Evolutionary conservation across 345 rosid species (phyloP).

Genomic region (Eucalyptus marginata): DNA sequence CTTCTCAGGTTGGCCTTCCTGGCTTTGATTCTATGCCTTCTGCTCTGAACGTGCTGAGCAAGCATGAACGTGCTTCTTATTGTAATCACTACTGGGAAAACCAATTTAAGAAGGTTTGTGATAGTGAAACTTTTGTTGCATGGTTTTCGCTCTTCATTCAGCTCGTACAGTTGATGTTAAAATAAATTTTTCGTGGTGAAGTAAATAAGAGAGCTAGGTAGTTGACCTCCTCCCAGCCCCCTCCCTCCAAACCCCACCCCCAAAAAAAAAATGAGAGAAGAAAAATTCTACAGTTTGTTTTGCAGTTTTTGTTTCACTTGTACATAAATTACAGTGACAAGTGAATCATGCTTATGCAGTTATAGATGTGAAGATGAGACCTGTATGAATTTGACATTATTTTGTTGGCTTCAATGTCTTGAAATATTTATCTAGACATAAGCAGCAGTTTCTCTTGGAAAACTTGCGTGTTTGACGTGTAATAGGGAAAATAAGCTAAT

Average conservation of each 20-base stretch:
- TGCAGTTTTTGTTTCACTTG: not conserved
- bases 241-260: accelerated
- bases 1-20: conserved; percentile 94
- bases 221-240: not conserved
- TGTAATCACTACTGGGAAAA: conserved; percentile 97
- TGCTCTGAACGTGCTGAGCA: conserved; percentile 82
- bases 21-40: conserved; percentile 99
- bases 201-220: not conserved
- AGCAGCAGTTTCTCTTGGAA: not conserved
- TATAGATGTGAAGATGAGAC: not conserved
- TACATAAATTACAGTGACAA: not conserved
- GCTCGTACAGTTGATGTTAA: not conserved
- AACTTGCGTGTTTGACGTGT: not conserved
- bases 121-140: not conserved
- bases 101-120: conserved; percentile 81
- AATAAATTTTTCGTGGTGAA: not conserved
- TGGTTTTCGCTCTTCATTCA: not conserved
- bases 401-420: not conserved
- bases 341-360: not conserved
- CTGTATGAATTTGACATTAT: not conserved
- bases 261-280: not conserved
- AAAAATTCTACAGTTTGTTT: not conserved
- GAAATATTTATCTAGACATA: not conserved
- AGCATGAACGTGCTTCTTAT: conserved; percentile 96
- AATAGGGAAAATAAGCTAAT: not conserved